Percentiles rank a stretch among this genome's conserved stretches.
Evolutionary conservation across 179 eudicot species (phyloP).

Genomic region (Beta lomatogona): DNA sequence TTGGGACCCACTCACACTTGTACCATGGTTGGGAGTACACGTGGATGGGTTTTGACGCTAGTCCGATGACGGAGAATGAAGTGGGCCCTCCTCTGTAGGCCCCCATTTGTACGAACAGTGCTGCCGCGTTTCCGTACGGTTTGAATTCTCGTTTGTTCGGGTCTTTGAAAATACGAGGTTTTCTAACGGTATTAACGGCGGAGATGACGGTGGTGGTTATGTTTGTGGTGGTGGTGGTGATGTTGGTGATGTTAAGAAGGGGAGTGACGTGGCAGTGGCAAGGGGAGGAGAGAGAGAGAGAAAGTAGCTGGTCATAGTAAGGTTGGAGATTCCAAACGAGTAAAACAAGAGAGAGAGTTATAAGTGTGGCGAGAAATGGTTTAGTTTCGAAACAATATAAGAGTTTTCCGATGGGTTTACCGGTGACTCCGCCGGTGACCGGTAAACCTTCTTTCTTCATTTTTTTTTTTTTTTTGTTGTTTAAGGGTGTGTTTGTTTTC

Average conservation of each 20-base stretch:
- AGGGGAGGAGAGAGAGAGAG: conserved; percentile 31
- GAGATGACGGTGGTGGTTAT: not conserved
- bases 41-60: conserved; percentile 59
- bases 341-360: conserved; percentile 49
- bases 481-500: not conserved
- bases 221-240: conserved; percentile 6
- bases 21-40: conserved; percentile 48
- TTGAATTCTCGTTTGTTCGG: conserved; percentile 39
- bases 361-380: conserved; percentile 48
- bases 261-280: conserved; percentile 17
- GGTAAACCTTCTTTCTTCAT: conserved; percentile 37
- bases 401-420: conserved; percentile 30
- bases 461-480: not conserved
- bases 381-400: conserved; percentile 46
- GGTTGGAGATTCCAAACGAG: conserved; percentile 60
- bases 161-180: not conserved
- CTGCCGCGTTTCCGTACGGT: conserved; percentile 50
- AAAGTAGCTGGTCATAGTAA: conserved; percentile 37
- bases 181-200: not conserved
- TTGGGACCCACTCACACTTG: conserved; percentile 54
- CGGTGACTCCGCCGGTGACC: conserved; percentile 18
- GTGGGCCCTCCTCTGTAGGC: conserved; percentile 30
- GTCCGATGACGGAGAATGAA: conserved; percentile 45
- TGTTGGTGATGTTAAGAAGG: not conserved
- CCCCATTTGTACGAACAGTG: conserved; percentile 35